Evolutionary conservation across 768 basidiomycete species (phyloP).

Genomic region (Lentinus tigrinus): DNA sequence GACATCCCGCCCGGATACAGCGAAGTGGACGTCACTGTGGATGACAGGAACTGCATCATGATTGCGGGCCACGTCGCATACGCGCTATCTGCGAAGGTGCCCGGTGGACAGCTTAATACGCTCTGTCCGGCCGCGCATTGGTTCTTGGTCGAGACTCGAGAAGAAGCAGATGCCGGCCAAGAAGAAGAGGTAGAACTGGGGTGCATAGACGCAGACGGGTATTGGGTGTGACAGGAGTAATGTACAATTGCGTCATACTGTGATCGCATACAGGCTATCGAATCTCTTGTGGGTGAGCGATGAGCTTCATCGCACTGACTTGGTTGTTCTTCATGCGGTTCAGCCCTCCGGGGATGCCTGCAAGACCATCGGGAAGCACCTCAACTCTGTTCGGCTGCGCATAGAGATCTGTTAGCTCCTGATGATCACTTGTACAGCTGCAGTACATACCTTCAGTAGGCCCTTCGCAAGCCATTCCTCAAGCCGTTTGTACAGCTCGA

Average conservation of each 20-base stretch:
- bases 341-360: constrained; percentile 37
- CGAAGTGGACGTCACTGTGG: constrained; percentile 5
- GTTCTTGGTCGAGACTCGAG: constrained; percentile 1
- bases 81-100: background rate
- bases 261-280: too few species aligned
- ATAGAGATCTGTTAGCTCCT: background rate
- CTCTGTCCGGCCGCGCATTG: constrained; percentile 8
- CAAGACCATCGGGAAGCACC: constrained; percentile 41
- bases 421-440: background rate
- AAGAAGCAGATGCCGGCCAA: background rate
- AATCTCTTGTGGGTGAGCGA: constrained; percentile 41
- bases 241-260: too few species aligned
- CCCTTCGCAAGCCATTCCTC: constrained; percentile 23
- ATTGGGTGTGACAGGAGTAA: too few species aligned
- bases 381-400: constrained; percentile 43
- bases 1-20: constrained; percentile 4
- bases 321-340: constrained; percentile 34
- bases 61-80: constrained; percentile 11
- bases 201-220: too few species aligned
- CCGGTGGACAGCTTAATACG: background rate
- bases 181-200: too few species aligned
- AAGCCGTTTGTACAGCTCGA: constrained; percentile 18
- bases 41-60: constrained; percentile 5
- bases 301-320: constrained; percentile 44
- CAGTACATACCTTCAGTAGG: constrained; percentile 20